A percentile compares a stretch with the other conserved stretches of the same genome.
Evolutionary conservation across 2,329 filamentous ascomycete genomes (phyloP).

Genomic region (Cryphonectria carpinicola): DNA sequence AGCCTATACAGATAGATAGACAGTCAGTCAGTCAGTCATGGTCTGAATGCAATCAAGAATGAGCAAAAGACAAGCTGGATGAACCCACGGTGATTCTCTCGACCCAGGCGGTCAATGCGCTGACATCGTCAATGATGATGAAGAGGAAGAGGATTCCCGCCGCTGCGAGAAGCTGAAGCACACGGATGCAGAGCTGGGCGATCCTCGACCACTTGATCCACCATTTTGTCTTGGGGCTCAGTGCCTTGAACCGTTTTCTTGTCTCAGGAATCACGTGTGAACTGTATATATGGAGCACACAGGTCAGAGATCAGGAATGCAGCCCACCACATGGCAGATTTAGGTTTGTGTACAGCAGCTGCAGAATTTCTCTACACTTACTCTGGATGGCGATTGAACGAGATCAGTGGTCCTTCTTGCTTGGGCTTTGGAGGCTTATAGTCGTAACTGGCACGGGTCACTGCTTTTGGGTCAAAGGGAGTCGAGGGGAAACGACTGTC

Average conservation of each 20-base stretch:
- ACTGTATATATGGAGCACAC: constrained; percentile 38
- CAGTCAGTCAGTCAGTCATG: neutral
- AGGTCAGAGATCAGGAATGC: neutral
- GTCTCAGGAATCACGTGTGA: constrained; percentile 67
- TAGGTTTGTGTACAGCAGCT: too few relatives aligned
- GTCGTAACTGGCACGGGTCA: constrained; percentile 78
- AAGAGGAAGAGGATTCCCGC: constrained; percentile 74
- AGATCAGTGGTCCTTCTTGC: constrained; percentile 74
- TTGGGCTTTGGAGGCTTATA: constrained; percentile 65
- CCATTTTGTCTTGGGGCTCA: constrained; percentile 71
- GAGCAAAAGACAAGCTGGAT: neutral
- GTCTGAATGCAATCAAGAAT: too few relatives aligned
- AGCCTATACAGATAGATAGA: constrained; percentile 55
- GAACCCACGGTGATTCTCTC: constrained; percentile 74
- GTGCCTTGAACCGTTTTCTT: constrained; percentile 63
- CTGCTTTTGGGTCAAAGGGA: constrained; percentile 84
- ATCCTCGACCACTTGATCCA: constrained; percentile 72
- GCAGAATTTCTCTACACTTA: constrained; percentile 47
- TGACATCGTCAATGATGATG: constrained; percentile 73
- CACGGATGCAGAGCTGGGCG: constrained; percentile 69
- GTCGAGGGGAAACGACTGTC: constrained; percentile 58
- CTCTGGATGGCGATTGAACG: constrained; percentile 88
- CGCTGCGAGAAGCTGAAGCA: constrained; percentile 69
- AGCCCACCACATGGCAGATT: neutral
- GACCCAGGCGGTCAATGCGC: constrained; percentile 71